Base-by-base conservation (phyloP, 2,329 filamentous ascomycete genomes). In the Colletotrichum orchidophilum region DNA sequence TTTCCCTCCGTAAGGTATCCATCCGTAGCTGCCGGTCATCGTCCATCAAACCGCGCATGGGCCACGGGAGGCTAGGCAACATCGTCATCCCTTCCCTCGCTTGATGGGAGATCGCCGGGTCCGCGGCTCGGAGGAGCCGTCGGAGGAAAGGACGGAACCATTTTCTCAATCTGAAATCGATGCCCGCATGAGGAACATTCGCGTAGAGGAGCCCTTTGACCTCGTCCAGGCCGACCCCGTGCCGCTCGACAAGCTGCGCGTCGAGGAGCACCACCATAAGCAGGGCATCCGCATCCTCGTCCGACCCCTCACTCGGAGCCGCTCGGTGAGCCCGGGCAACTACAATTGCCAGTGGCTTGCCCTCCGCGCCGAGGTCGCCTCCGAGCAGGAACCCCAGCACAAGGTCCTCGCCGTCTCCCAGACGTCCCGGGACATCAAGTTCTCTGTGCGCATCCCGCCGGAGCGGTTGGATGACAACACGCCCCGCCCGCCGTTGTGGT, bases 401-500 rank as follows among this genome's bases (percentile, higher is more conserved):
- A 87, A 85, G 76, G 88, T 90, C 58, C 79, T 90, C 29, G 88
- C 88, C 42, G 88, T 90, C 76, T 89, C 87, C 74, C 88, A 90
- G 81, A 90, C 88, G 5, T 83, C 85, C 72, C 85, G 85, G 75
- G 87, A 90, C 77, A 88, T 89, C 82, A 90, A 88, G 73, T 90
- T 90, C 75, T 87, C 86, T 49, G 87, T 90, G 71, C 82, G 85
- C 60, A 87, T 90, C 67, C 88, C 87, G 5, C 83, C 83, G 18
- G 84, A 86, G 66, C 81, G 80, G 61, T 79, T 81, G 50, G 82
- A 85, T 68, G 79, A 79, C 53, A 82, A 83, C 54, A 80, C 78
- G 9, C 78, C 81, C 8, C 80, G 85, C 18, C 86, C 87, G 18
- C 83, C 85, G 5, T 75, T 90, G n/a, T 89, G 86, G 86, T 90